Percentiles rank a stretch among this genome's conserved stretches.
These are phyloP conservation scores for Nissolia schottii DNA, from an alignment of 306 rosid species.

Conservation along the genomic window DNA sequence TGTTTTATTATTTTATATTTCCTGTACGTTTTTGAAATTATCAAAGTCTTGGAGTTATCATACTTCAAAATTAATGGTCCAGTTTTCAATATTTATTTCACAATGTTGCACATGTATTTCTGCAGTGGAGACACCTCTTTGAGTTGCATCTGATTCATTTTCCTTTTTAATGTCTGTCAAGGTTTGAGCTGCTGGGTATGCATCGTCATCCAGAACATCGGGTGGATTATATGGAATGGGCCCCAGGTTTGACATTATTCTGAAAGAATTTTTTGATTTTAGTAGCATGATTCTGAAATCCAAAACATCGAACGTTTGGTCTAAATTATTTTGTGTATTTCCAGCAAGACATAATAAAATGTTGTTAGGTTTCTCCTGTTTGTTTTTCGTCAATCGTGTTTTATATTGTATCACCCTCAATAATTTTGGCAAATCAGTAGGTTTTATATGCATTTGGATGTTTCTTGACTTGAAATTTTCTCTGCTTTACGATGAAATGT, in stretches of 20 bases:
- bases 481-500: constrained; percentile 10
- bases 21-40: constrained; percentile 9
- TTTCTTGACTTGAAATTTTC: neutral
- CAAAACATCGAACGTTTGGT: neutral
- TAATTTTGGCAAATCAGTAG: neutral
- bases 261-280: constrained; percentile 12
- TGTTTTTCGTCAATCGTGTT: neutral
- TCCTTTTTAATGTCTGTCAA: constrained; percentile 35
- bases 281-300: neutral
- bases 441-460: neutral
- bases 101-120: constrained; percentile 1
- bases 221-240: constrained; percentile 97
- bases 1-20: constrained; percentile 19
- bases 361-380: neutral
- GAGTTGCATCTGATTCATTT: constrained; percentile 16
- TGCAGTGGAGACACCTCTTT: constrained; percentile 1
- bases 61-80: neutral
- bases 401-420: neutral
- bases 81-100: neutral
- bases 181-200: constrained; percentile 85
- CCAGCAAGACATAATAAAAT: neutral
- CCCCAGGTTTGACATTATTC: constrained; percentile 74
- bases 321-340: constrained; percentile 10
- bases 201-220: constrained; percentile 97
- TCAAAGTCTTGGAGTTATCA: neutral